Percentiles rank a stretch among this genome's conserved stretches.
These are phyloP conservation scores for Linum tenue DNA, from an alignment of 345 rosid genomes.

Conservation along the genomic window DNA sequence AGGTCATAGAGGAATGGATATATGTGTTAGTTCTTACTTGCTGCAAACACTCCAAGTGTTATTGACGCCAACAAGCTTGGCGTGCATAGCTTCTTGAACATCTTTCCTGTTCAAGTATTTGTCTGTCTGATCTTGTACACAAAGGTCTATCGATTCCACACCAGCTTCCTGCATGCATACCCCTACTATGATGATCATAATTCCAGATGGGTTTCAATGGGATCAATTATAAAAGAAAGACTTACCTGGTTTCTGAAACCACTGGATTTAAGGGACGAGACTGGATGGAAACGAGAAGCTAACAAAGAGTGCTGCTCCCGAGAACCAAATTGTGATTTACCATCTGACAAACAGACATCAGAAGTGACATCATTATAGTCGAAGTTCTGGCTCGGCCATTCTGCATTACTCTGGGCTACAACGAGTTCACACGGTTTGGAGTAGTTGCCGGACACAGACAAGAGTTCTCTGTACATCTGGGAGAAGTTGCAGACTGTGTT, in stretches of 20 bases:
- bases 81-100: conserved; percentile 21
- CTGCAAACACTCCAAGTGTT: conserved; percentile 12
- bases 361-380: conserved; percentile 11
- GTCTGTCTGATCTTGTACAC: conserved; percentile 8
- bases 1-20: too few species aligned
- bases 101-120: conserved; percentile 17
- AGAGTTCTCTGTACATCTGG: conserved; percentile 2
- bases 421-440: conserved; percentile 4
- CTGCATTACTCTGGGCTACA: neutral
- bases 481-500: conserved; percentile 12
- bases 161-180: too few species aligned
- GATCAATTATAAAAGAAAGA: too few species aligned
- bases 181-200: neutral
- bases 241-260: too few species aligned
- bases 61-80: neutral
- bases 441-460: neutral
- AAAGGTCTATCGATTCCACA: conserved; percentile 9
- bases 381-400: conserved; percentile 5
- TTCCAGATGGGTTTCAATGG: too few species aligned
- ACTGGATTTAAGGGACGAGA: too few species aligned
- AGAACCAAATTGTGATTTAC: neutral
- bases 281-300: too few species aligned
- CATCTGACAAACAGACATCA: conserved; percentile 7
- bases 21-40: conserved; percentile 5
- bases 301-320: neutral